Conservation (phyloP, 371 early-diverging fungal genomes). For the Batkoa obscura region DNA sequence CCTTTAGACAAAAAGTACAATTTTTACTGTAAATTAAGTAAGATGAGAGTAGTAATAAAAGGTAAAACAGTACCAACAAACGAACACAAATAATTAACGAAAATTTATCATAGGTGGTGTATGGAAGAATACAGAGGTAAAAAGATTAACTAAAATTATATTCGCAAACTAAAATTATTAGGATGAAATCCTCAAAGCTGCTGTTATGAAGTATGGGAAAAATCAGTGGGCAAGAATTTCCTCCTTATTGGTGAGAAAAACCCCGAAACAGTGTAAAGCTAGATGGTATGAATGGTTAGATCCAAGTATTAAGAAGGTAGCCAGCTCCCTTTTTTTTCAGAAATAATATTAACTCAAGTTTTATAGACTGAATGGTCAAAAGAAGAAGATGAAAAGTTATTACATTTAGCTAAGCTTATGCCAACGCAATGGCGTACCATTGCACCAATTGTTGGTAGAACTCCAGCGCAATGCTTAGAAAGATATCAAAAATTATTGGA, state of each 20-base stretch:
- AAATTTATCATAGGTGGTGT: no score
- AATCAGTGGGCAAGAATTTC: slow-evolving; percentile 98
- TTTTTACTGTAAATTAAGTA: no score
- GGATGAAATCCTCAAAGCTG: slow-evolving; percentile 95
- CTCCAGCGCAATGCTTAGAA: slow-evolving; percentile 95
- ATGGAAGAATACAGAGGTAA: slow-evolving; percentile 68
- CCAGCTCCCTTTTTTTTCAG: neutral
- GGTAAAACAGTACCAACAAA: no score
- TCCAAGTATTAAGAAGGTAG: slow-evolving; percentile 87
- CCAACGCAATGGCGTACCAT: slow-evolving; percentile 99
- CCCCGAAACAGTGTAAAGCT: slow-evolving; percentile 96
- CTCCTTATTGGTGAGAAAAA: slow-evolving; percentile 82
- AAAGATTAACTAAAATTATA: neutral
- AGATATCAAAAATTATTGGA: slow-evolving; percentile 87
- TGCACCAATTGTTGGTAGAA: slow-evolving; percentile 92
- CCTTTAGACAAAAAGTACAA: no score
- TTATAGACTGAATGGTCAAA: slow-evolving; percentile 89
- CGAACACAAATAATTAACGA: no score
- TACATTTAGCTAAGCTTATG: slow-evolving; percentile 94
- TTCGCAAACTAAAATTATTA: slow-evolving; percentile 7
- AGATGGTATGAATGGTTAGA: slow-evolving; percentile 98
- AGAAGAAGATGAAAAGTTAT: slow-evolving; percentile 92
- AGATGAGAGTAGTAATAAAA: no score
- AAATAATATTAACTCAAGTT: neutral
- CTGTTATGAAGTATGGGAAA: slow-evolving; percentile 95